phyloP scores from a whole-genome alignment of 2,329 filamentous ascomycete species.

The Aschersonia sp. region DNA sequence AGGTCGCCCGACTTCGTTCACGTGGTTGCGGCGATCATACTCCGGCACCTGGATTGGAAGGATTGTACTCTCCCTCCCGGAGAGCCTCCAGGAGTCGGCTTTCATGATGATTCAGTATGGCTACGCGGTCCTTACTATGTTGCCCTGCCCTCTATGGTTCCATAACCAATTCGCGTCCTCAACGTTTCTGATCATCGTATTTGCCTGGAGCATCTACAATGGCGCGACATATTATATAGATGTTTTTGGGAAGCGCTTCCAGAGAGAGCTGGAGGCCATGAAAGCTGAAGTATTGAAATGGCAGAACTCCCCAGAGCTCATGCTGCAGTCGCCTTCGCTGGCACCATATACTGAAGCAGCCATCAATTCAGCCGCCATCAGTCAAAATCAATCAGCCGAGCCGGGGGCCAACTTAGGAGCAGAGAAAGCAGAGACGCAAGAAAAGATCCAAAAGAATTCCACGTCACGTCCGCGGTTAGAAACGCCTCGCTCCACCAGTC shows the following conservation, averaged over 20 bases:
- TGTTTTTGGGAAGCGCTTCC: conserved; percentile 90
- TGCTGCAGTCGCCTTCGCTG: conserved; percentile 20
- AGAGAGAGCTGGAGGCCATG: conserved; percentile 85
- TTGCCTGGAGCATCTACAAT: conserved; percentile 91
- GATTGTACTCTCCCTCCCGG: conserved; percentile 65
- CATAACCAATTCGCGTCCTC: conserved; percentile 70
- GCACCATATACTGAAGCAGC: conserved; percentile 13
- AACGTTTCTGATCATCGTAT: conserved; percentile 65
- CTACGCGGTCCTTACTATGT: conserved; percentile 85
- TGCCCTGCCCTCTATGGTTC: conserved; percentile 92
- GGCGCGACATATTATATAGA: conserved; percentile 97
- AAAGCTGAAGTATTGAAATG: conserved; percentile 80
- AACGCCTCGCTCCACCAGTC: conserved; percentile 12
- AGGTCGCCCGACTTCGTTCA: conserved; percentile 90
- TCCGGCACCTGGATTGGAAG: conserved; percentile 79
- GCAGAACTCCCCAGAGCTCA: conserved; percentile 48
- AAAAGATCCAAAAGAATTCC: conserved; percentile 3
- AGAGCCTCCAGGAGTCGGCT: conserved; percentile 63
- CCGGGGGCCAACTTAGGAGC: conserved; percentile 1
- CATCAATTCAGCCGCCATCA: conserved; percentile 4
- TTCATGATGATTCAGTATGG: conserved; percentile 95
- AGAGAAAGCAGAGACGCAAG: neutral
- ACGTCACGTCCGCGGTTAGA: conserved; percentile 7
- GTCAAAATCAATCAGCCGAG: conserved; percentile 6
- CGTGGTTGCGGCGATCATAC: conserved; percentile 88